phyloP scores from a whole-genome alignment of 2,329 filamentous ascomycete species.

The Zelopaecilomyces penicillatus region DNA sequence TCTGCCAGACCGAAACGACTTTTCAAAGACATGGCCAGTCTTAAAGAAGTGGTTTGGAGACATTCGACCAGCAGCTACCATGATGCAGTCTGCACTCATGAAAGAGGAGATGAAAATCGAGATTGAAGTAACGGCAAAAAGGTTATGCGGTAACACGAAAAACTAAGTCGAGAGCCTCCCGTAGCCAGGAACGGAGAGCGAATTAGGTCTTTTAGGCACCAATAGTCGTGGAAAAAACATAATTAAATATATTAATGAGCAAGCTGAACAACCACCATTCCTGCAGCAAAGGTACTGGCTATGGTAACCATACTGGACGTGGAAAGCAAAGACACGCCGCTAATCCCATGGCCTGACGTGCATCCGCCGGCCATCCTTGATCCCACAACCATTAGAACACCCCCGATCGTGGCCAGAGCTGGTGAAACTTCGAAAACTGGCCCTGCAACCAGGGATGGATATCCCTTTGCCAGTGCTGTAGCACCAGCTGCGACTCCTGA shows the following conservation, averaged over 20 bases:
- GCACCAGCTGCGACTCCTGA: conserved; percentile 42
- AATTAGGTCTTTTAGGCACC: neutral
- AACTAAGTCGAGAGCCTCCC: neutral
- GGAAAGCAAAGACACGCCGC: conserved; percentile 54
- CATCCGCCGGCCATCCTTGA: conserved; percentile 57
- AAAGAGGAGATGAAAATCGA: conserved; percentile 40
- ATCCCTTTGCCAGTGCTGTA: conserved; percentile 24
- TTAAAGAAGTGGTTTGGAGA: conserved; percentile 40
- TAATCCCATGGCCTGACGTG: conserved; percentile 62
- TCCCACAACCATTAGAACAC: conserved; percentile 50
- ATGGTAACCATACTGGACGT: conserved; percentile 56
- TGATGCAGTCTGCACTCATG: conserved; percentile 43
- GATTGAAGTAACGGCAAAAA: conserved; percentile 35
- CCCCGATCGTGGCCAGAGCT: conserved; percentile 40
- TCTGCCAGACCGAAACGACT: conserved; percentile 38
- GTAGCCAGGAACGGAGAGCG: neutral
- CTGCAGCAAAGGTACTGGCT: conserved; percentile 47
- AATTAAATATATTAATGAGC: conserved; percentile 13
- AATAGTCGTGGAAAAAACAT: too few relatives aligned
- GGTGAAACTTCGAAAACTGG: conserved; percentile 25
- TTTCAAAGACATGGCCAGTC: conserved; percentile 41
- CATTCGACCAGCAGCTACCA: conserved; percentile 44
- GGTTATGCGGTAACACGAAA: conserved; percentile 12
- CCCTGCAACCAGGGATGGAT: conserved; percentile 21
- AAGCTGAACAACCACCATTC: conserved; percentile 24